Evolutionary conservation across 2,329 filamentous ascomycete genomes (phyloP).

Genomic region (Coleophoma eucalyptorum): DNA sequence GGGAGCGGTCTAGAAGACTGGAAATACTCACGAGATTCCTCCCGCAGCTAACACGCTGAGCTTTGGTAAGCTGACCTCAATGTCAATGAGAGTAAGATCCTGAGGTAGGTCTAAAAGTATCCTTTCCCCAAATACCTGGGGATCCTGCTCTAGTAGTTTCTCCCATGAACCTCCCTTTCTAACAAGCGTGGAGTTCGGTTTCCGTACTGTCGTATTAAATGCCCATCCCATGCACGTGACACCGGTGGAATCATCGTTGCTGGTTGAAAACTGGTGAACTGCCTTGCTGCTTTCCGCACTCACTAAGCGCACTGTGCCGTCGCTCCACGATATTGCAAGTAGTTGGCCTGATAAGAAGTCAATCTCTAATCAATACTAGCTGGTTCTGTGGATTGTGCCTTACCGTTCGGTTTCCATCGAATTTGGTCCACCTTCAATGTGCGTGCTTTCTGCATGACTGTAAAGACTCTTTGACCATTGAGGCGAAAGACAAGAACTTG

Average conservation of each 20-base stretch:
- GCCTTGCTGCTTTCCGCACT: conserved; percentile 79
- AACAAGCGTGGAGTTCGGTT: conserved; percentile 6
- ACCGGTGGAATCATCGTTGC: conserved; percentile 22
- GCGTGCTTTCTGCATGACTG: conserved; percentile 30
- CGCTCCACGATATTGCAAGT: conserved; percentile 79
- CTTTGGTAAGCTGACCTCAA: conserved; percentile 73
- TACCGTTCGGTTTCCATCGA: conserved; percentile 31
- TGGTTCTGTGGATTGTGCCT: neutral
- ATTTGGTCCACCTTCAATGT: conserved; percentile 33
- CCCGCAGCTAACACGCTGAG: conserved; percentile 68
- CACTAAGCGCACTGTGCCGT: conserved; percentile 73
- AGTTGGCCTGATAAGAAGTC: conserved; percentile 53
- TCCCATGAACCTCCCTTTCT: conserved; percentile 16
- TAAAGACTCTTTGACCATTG: conserved; percentile 68
- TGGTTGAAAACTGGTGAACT: conserved; percentile 61
- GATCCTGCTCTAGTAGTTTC: conserved; percentile 11
- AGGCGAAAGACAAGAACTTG: conserved; percentile 75
- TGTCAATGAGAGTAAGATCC: conserved; percentile 70
- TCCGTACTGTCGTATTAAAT: conserved; percentile 23
- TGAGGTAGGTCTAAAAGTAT: conserved; percentile 55
- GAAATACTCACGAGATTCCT: conserved; percentile 52
- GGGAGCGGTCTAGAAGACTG: neutral
- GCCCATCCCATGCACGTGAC: conserved; percentile 40
- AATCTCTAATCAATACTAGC: neutral
- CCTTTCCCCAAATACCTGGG: conserved; percentile 8